These are phyloP conservation scores for Cicer arietinum DNA, from an alignment of 306 rosid genomes.

Conservation along the genomic window DNA sequence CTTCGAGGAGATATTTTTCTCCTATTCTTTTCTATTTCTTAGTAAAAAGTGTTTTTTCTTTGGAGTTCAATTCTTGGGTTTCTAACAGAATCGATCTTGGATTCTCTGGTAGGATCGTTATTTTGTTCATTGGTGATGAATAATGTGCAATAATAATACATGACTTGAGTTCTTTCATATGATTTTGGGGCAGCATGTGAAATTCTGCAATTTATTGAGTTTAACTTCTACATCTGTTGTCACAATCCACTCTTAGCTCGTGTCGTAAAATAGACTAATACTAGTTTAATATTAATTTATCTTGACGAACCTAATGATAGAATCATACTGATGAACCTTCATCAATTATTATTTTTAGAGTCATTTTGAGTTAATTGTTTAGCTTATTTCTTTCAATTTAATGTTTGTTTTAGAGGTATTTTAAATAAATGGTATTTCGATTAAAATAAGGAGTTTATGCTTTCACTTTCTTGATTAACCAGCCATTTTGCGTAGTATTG, in stretches of 20 bases:
- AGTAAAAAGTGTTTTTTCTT: no score
- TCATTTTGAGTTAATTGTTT: no score
- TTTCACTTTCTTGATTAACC: no score
- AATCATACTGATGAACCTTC: not conserved
- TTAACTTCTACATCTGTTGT: constrained; percentile 23
- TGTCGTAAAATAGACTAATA: not conserved
- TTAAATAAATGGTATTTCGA: no score
- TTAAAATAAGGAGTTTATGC: no score
- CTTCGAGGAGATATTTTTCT: no score
- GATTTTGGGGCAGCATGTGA: constrained; percentile 36
- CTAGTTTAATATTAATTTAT: constrained; percentile 1
- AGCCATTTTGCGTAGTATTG: no score
- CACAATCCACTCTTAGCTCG: not conserved
- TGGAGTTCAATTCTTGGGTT: no score
- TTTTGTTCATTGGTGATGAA: constrained; percentile 10
- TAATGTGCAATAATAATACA: not conserved
- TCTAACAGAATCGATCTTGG: not conserved
- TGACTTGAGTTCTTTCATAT: constrained; percentile 36
- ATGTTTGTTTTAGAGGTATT: no score
- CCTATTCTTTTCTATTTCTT: no score
- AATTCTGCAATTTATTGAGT: constrained; percentile 6
- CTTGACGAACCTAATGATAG: not conserved
- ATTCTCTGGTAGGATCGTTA: constrained; percentile 8
- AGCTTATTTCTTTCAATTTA: no score
- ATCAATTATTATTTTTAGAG: no score